Base-by-base conservation (phyloP, 2,329 filamentous ascomycete genomes). In the Fonsecaea pedrosoi region DNA sequence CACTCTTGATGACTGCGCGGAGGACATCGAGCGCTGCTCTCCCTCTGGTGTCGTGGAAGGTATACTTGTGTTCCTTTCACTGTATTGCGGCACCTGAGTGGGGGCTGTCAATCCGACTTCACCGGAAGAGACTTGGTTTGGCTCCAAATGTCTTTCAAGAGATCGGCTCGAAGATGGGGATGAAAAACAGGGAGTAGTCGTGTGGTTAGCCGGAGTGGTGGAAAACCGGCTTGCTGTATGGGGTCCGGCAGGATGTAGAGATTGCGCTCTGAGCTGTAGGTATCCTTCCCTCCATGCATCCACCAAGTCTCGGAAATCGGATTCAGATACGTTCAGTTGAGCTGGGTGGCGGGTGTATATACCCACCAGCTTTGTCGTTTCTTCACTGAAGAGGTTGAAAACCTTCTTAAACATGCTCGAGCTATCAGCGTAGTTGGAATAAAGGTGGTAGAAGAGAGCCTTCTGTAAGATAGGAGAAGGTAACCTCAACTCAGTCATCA, bases 381-480 rank as follows among this genome's bases (percentile, higher is more conserved):
- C 57, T 12, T 55, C 15, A 12, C 62, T 35, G n/a, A 68, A 68
- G 15, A 65, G 37, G 4, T 13, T 4, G 48, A 40, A 4, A 40
- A 62, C 59, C 18, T n/a, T 7, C 15, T 10, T 9, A 5, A 53
- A 25, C 53, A 37, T 64, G 15, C 21, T n/a, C 15, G 38, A 21
- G 45, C 64, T 53, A 34, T 54, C 38, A 25, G 13, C 10, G 13
- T 9, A 7, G 13, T n/a, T 30, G 6, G 35, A 32, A 13, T 62
- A 57, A 15, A 65, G 54, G 9, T 42, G 42, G 35, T 32, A 35
- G 30, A 62, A 69, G 15, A 69, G 35, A 12, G 58, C 64, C 50
- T 56, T 59, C 32, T 59, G 67, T 1, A 71, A 58, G 9, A 61
- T 38, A 4, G 62, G 34, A 6, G 69, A 71, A 18, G 62, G 45